These are phyloP conservation scores for Corynespora cassiicola DNA, from an alignment of 2,329 filamentous ascomycete genomes.

Conservation along the genomic window DNA sequence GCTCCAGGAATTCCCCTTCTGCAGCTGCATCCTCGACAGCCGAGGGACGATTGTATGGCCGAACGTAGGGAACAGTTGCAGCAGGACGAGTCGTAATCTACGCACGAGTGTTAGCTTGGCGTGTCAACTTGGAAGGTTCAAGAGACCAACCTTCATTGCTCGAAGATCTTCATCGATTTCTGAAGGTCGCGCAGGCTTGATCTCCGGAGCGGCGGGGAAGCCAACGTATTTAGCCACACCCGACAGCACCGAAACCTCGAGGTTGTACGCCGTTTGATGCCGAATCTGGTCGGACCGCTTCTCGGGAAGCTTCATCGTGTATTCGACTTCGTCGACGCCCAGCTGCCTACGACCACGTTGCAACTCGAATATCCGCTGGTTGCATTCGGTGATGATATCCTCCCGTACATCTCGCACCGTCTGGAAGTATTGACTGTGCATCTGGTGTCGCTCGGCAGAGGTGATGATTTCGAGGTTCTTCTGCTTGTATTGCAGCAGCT, in stretches of 20 bases:
- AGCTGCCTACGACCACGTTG: conserved; percentile 84
- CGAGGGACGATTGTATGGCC: conserved; percentile 42
- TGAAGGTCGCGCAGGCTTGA: conserved; percentile 72
- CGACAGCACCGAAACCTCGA: conserved; percentile 88
- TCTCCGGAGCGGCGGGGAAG: conserved; percentile 91
- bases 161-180: conserved; percentile 88
- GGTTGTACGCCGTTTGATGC: conserved; percentile 91
- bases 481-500: conserved; percentile 75
- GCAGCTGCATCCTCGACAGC: conserved; percentile 65
- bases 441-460: conserved; percentile 81
- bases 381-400: conserved; percentile 77
- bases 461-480: conserved; percentile 73
- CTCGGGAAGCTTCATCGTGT: conserved; percentile 79
- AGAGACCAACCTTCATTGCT: conserved; percentile 86
- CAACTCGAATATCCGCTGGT: conserved; percentile 90
- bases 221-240: conserved; percentile 94
- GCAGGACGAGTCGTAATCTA: conserved; percentile 42
- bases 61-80: conserved; percentile 32
- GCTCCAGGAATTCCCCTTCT: conserved; percentile 85
- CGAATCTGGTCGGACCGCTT: conserved; percentile 78
- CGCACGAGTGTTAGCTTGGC: conserved; percentile 9
- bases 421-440: conserved; percentile 91
- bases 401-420: conserved; percentile 83
- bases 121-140: no score
- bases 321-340: conserved; percentile 81